Evolutionary conservation across 192 early-diverging fungal genomes (phyloP).

Genomic region (Funneliformis geosporum): DNA sequence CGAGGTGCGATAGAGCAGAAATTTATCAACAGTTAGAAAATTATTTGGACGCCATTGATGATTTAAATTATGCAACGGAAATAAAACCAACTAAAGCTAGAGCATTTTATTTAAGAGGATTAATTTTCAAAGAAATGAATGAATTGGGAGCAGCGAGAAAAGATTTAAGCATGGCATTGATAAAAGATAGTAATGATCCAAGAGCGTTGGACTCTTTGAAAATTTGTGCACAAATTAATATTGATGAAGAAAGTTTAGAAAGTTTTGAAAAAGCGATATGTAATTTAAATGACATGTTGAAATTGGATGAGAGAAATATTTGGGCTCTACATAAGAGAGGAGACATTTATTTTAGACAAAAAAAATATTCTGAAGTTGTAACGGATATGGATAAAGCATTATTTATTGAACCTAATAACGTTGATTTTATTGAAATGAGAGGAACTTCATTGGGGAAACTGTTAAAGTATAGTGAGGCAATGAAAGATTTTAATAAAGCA

Average conservation of each 20-base stretch:
- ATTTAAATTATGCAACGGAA: neutral
- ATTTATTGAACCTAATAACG: neutral
- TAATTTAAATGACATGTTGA: neutral
- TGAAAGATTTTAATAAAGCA: constrained; percentile 19
- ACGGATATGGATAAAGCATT: neutral
- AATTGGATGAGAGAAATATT: neutral
- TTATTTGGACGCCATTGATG: neutral
- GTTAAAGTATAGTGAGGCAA: constrained; percentile 1
- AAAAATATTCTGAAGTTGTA: neutral
- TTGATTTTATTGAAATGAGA: neutral
- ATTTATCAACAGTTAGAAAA: neutral
- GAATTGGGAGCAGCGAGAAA: neutral
- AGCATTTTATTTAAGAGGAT: neutral
- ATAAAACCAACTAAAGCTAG: neutral
- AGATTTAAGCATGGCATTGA: neutral
- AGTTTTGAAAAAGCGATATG: neutral
- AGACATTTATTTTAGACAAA: neutral
- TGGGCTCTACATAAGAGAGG: neutral
- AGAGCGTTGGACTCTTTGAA: neutral
- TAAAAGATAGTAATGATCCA: neutral
- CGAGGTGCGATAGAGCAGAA: constrained; percentile 1
- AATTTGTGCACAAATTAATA: constrained; percentile 7
- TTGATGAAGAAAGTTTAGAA: neutral
- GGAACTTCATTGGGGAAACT: neutral
- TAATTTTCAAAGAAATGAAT: neutral